Percentiles rank a stretch among this genome's conserved stretches.
These are phyloP conservation scores for Sonneratia alba DNA, from an alignment of 345 rosid genomes.

Conservation along the genomic window DNA sequence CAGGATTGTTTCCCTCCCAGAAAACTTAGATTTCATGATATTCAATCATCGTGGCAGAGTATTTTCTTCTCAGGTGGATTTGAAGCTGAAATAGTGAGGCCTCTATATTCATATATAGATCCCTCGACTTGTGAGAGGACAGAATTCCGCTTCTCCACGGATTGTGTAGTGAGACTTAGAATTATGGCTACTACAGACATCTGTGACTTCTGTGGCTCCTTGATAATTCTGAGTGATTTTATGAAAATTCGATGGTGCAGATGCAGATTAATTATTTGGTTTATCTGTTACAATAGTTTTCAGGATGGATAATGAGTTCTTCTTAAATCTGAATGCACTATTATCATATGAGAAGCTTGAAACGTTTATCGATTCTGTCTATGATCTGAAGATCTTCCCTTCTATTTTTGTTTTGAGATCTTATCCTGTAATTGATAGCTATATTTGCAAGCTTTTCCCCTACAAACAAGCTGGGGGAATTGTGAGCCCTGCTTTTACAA, in stretches of 20 bases:
- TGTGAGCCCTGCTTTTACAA: not conserved
- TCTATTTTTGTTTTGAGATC: too few species aligned
- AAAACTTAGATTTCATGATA: constrained; percentile 80
- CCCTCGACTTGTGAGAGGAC: not conserved
- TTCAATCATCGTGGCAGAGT: constrained; percentile 72
- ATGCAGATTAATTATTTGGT: not conserved
- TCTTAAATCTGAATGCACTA: not conserved
- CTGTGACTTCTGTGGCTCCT: not conserved
- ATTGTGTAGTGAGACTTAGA: not conserved
- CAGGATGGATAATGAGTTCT: too few species aligned
- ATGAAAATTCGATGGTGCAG: not conserved
- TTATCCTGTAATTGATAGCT: too few species aligned
- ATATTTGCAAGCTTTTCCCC: too few species aligned
- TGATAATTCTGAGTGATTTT: not conserved
- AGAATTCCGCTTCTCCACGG: not conserved
- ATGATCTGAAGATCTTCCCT: too few species aligned
- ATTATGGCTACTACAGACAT: not conserved
- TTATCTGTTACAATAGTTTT: not conserved
- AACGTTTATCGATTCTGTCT: too few species aligned
- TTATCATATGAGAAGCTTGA: too few species aligned
- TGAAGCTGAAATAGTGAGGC: constrained; percentile 44
- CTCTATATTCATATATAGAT: not conserved
- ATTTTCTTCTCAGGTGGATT: constrained; percentile 29
- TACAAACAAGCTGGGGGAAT: not conserved
- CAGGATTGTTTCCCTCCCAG: constrained; percentile 85